phyloP scores from a whole-genome alignment of 2,329 filamentous ascomycete species.

The Penicillium sp. region DNA sequence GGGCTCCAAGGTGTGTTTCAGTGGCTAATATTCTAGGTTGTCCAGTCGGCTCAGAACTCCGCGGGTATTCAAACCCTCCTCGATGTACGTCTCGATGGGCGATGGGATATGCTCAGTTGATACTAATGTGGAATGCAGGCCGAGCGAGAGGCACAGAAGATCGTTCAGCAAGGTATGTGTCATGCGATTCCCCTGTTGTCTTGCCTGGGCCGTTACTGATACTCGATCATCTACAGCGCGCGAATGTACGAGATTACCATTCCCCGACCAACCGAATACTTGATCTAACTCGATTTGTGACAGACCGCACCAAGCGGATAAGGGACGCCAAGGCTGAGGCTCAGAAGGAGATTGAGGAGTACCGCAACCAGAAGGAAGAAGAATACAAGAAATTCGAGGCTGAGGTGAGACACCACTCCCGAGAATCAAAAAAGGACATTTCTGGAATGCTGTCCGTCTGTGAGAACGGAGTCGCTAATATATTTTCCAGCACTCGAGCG shows the following conservation, averaged over 20 bases:
- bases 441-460: not conserved
- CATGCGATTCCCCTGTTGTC: not conserved
- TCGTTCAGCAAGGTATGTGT: conserved; percentile 84
- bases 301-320: conserved; percentile 93
- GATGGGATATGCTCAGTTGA: conserved; percentile 8
- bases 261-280: conserved; percentile 6
- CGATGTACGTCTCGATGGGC: conserved; percentile 66
- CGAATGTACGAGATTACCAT: conserved; percentile 65
- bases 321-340: conserved; percentile 95
- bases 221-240: conserved; percentile 57
- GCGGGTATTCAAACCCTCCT: conserved; percentile 97
- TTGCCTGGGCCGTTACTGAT: conserved; percentile 18
- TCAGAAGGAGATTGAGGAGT: conserved; percentile 95
- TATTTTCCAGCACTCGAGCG: conserved; percentile 72
- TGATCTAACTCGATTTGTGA: conserved; percentile 9
- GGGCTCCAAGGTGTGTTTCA: not conserved
- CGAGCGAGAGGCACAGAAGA: conserved; percentile 97
- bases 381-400: conserved; percentile 95
- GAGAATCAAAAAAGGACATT: not conserved
- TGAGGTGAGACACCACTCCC: conserved; percentile 51
- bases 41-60: conserved; percentile 94
- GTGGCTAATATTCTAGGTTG: conserved; percentile 10
- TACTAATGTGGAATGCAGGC: conserved; percentile 56
- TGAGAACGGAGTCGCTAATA: not conserved
- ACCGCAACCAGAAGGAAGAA: conserved; percentile 82